These are phyloP conservation scores for Zoysia japonica DNA, from an alignment of 176 grass and related monocot genomes.

Conservation along the genomic window DNA sequence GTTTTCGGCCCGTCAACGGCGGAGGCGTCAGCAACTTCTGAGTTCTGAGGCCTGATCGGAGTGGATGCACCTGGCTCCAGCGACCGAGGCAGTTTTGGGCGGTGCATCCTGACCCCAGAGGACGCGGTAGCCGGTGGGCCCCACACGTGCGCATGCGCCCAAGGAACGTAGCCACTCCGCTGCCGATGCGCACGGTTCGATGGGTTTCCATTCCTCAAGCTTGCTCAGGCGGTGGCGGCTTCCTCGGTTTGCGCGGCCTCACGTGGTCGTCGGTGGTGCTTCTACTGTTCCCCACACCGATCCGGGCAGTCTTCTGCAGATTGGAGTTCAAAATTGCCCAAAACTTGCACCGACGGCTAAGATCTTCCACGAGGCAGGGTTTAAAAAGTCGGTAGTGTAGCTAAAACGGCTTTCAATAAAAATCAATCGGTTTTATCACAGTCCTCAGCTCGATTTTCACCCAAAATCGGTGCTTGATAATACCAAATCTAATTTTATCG, in stretches of 20 bases:
- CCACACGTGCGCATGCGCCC: slow-evolving; percentile 4
- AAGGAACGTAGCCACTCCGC: not conserved
- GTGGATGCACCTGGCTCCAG: too few species aligned
- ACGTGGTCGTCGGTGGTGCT: not conserved
- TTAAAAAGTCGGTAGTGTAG: too few species aligned
- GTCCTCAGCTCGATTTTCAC: too few species aligned
- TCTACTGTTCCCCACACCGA: not conserved
- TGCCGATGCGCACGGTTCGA: not conserved
- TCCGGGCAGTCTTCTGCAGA: not conserved
- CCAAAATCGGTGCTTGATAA: too few species aligned
- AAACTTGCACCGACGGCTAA: not conserved
- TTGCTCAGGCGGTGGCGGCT: too few species aligned
- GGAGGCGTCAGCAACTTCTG: too few species aligned
- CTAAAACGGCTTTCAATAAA: too few species aligned
- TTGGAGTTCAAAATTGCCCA: too few species aligned
- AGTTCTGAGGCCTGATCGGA: too few species aligned
- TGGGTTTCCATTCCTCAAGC: not conserved
- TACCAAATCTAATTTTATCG: too few species aligned
- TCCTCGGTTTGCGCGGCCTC: not conserved
- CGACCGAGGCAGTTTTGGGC: not conserved
- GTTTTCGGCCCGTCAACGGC: too few species aligned
- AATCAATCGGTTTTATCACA: too few species aligned
- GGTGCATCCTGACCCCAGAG: not conserved
- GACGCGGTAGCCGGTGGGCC: not conserved
- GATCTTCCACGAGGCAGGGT: not conserved